These are phyloP conservation scores for Cnidoscolus chayamansa DNA, from an alignment of 441 rosid genomes.

Conservation along the genomic window DNA sequence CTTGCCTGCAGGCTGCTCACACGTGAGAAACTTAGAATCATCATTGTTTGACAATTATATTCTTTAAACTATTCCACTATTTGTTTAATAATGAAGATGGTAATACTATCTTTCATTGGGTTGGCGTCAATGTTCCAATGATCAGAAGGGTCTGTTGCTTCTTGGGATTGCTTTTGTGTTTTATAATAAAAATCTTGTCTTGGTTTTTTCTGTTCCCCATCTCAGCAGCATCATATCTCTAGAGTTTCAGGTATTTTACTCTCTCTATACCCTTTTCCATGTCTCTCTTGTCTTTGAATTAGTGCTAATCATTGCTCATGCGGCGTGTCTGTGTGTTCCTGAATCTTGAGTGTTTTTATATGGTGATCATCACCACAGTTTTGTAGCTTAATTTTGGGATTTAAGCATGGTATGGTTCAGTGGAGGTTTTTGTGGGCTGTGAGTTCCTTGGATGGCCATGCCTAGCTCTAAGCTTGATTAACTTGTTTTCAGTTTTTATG, in stretches of 20 bases:
- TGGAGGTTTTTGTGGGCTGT: not conserved
- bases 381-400: conserved; percentile 11
- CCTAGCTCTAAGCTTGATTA: not conserved
- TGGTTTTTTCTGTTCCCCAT: conserved; percentile 26
- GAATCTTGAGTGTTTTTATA: not conserved
- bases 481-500: not conserved
- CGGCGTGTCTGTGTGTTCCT: not conserved
- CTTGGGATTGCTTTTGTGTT: conserved; percentile 33
- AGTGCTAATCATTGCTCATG: conserved; percentile 26
- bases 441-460: conserved; percentile 1
- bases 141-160: conserved; percentile 41
- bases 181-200: conserved; percentile 19
- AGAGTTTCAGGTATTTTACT: conserved; percentile 35
- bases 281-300: conserved; percentile 5
- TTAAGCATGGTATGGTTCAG: not conserved
- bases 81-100: not conserved
- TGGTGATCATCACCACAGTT: not conserved
- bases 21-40: conserved; percentile 24
- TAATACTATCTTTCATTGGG: conserved; percentile 27
- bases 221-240: conserved; percentile 21
- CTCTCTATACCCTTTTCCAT: not conserved
- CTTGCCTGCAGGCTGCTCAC: not conserved
- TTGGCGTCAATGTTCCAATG: conserved; percentile 45
- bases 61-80: conserved; percentile 9
- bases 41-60: conserved; percentile 19